phyloP scores from a whole-genome alignment of 2,329 filamentous ascomycete genomes.

The Apiospora hydei region DNA sequence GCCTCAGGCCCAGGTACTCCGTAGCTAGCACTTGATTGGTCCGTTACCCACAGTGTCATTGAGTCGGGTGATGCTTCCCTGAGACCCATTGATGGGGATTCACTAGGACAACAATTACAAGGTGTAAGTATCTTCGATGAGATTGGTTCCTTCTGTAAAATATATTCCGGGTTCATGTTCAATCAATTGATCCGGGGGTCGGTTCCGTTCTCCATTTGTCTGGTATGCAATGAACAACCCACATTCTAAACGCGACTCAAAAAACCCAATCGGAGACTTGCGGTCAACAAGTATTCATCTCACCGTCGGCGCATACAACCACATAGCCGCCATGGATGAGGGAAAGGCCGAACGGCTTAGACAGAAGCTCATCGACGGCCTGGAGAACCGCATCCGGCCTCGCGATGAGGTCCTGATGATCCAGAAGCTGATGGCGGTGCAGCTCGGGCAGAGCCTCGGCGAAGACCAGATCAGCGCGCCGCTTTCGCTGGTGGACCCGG shows the following conservation, averaged over 20 bases:
- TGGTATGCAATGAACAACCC: neutral
- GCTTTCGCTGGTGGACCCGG: slow-evolving; percentile 55
- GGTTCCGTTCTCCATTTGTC: neutral
- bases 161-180: too few species aligned
- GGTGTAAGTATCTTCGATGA: neutral
- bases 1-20: too few species aligned
- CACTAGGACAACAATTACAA: neutral
- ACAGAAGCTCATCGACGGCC: slow-evolving; percentile 48
- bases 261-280: slow-evolving; percentile 13
- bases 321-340: slow-evolving; percentile 32
- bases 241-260: neutral
- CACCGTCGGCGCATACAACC: neutral
- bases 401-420: slow-evolving; percentile 65
- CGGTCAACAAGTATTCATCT: neutral
- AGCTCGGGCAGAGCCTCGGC: slow-evolving; percentile 57
- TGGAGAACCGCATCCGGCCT: slow-evolving; percentile 62
- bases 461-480: slow-evolving; percentile 52
- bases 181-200: too few species aligned
- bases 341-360: slow-evolving; percentile 44
- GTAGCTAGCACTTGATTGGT: neutral
- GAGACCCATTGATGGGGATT: neutral
- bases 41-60: neutral
- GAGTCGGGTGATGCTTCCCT: neutral
- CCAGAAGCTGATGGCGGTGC: slow-evolving; percentile 60
- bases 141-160: neutral